phyloP scores from a whole-genome alignment of 352 stramenopile species.

The Phytopythium kandeliae region DNA sequence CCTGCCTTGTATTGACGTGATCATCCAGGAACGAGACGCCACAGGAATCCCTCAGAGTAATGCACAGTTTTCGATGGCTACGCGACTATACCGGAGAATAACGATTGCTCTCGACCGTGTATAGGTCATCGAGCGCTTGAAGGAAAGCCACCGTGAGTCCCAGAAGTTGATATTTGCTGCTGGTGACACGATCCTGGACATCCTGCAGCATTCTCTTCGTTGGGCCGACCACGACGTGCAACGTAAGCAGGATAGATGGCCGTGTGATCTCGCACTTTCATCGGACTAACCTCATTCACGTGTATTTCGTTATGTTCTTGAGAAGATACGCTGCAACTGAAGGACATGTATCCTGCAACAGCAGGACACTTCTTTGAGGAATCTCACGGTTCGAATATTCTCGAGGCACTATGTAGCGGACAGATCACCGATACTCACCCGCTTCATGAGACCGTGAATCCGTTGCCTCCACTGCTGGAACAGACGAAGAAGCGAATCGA shows the following conservation, averaged over 20 bases:
- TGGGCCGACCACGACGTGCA: slow-evolving; percentile 50
- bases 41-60: slow-evolving; percentile 16
- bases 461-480: slow-evolving; percentile 26
- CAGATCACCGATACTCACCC: slow-evolving; percentile 44
- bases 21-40: slow-evolving; percentile 32
- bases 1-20: neutral
- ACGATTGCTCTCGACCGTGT: neutral
- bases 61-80: no score
- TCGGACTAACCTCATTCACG: no score
- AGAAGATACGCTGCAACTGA: slow-evolving; percentile 49
- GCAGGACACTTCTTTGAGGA: slow-evolving; percentile 50
- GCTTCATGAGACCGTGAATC: slow-evolving; percentile 35
- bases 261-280: neutral
- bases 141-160: slow-evolving; percentile 46
- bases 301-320: neutral
- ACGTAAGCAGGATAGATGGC: slow-evolving; percentile 19
- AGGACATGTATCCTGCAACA: slow-evolving; percentile 56
- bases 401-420: slow-evolving; percentile 50
- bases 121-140: slow-evolving; percentile 60
- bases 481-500: slow-evolving; percentile 29
- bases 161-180: slow-evolving; percentile 53
- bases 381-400: slow-evolving; percentile 44
- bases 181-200: slow-evolving; percentile 50
- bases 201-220: slow-evolving; percentile 51
- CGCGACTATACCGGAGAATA: no score